Percentiles rank a stretch among this genome's conserved stretches.
Evolutionary conservation across 495 filamentous ascomycete species (phyloP).

Genomic region (Hypoxylon fragiforme): DNA sequence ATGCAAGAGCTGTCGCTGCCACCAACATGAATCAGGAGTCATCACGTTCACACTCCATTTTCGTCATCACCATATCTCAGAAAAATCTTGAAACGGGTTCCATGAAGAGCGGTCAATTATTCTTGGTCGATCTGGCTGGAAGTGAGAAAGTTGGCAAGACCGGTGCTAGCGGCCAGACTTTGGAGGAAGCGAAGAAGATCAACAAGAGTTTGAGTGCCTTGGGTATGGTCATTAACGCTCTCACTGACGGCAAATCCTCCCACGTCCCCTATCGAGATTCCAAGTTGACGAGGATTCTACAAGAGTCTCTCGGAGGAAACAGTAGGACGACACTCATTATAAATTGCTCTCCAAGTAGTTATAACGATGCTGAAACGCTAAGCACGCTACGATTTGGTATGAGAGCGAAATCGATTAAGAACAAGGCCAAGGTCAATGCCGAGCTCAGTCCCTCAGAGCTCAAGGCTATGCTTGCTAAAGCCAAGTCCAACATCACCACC

Average conservation of each 20-base stretch:
- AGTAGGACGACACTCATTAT: constrained; percentile 96
- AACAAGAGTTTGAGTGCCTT: constrained; percentile 98
- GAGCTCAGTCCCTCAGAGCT: constrained; percentile 94
- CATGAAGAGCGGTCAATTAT: constrained; percentile 93
- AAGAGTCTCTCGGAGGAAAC: constrained; percentile 96
- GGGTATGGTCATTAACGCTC: constrained; percentile 97
- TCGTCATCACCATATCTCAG: constrained; percentile 94
- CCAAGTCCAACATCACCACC: constrained; percentile 83
- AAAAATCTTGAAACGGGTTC: constrained; percentile 98
- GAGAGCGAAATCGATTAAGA: constrained; percentile 97
- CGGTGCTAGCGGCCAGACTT: constrained; percentile 93
- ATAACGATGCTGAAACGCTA: constrained; percentile 95
- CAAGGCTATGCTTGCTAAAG: constrained; percentile 87
- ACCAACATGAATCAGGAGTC: constrained; percentile 99
- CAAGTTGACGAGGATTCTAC: constrained; percentile 93
- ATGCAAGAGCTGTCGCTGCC: constrained; percentile 87
- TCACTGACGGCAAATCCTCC: constrained; percentile 98
- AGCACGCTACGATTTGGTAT: constrained; percentile 95
- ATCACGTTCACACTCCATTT: constrained; percentile 97
- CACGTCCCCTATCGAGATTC: constrained; percentile 98
- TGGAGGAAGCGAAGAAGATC: constrained; percentile 99
- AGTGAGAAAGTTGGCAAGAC: constrained; percentile 99
- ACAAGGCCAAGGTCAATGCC: constrained; percentile 99
- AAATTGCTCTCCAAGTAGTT: constrained; percentile 97
- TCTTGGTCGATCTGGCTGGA: constrained; percentile 96